Evolutionary conservation across 345 rosid genomes (phyloP).

Genomic region (Lagerstroemia speciosa): DNA sequence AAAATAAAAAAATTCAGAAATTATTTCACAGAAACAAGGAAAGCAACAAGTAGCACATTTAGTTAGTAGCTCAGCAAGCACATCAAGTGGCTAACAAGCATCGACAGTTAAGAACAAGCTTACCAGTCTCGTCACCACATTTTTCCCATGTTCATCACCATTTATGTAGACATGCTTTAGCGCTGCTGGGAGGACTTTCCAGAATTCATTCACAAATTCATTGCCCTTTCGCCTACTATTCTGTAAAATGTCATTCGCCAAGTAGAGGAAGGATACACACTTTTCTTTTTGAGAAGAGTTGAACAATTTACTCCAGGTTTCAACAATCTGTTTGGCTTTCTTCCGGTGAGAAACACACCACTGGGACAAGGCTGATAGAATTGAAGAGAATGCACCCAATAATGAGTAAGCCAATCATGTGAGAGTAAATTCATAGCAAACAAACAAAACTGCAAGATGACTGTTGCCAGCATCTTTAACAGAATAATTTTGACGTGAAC

Average conservation of each 20-base stretch:
- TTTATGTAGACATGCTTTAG: constrained; percentile 45
- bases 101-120: constrained; percentile 8
- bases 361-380: constrained; percentile 47
- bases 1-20: not conserved
- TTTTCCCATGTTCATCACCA: constrained; percentile 54
- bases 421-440: not conserved
- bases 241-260: constrained; percentile 75
- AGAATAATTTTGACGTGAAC: not conserved
- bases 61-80: not conserved
- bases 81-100: no score
- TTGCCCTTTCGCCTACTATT: constrained; percentile 67
- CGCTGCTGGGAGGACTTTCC: constrained; percentile 63
- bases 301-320: constrained; percentile 57
- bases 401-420: not conserved
- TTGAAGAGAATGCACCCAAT: constrained; percentile 18
- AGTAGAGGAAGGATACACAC: constrained; percentile 50
- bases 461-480: not conserved
- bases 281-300: constrained; percentile 62
- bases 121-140: constrained; percentile 52
- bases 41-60: not conserved
- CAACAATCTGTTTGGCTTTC: constrained; percentile 67
- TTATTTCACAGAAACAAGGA: not conserved
- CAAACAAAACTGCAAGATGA: not conserved
- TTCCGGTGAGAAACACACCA: constrained; percentile 66
- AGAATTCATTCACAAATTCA: constrained; percentile 69